A percentile compares a stretch with the other conserved stretches of the same genome.
phyloP scores from a whole-genome alignment of 805 yeast genomes.

The Candida krabiensis region DNA sequence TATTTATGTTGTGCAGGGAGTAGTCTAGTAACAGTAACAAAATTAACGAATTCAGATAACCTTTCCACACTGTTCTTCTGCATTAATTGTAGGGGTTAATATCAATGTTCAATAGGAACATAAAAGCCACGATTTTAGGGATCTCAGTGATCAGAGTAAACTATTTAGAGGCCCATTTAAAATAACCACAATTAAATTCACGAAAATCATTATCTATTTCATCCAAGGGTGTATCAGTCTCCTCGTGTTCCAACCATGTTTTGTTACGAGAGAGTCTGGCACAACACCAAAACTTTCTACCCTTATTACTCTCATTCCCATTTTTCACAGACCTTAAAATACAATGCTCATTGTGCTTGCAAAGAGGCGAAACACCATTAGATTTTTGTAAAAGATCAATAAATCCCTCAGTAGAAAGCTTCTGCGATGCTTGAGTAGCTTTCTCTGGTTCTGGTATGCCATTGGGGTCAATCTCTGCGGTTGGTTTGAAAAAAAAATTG shows the following conservation, averaged over 20 bases:
- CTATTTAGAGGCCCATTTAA: constrained; percentile 47
- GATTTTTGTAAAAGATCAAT: constrained; percentile 19
- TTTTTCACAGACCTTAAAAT: constrained; percentile 46
- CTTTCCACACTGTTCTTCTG: too few relatives aligned
- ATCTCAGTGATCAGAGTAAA: too few relatives aligned
- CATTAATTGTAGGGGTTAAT: too few relatives aligned
- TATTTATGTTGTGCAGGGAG: too few relatives aligned
- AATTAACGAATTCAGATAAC: too few relatives aligned
- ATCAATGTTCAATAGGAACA: too few relatives aligned
- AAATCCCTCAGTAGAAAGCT: constrained; percentile 20
- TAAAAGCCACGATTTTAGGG: too few relatives aligned
- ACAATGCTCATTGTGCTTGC: constrained; percentile 50
- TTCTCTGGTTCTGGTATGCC: not conserved
- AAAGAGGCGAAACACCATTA: constrained; percentile 35
- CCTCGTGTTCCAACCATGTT: constrained; percentile 23
- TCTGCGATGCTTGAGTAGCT: not conserved
- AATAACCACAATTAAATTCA: constrained; percentile 49
- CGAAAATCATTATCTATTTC: constrained; percentile 8
- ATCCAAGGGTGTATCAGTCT: not conserved
- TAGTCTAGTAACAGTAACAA: too few relatives aligned
- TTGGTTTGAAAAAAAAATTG: constrained; percentile 23
- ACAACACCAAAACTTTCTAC: constrained; percentile 58
- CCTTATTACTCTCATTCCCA: constrained; percentile 37
- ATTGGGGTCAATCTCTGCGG: not conserved
- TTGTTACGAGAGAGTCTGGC: constrained; percentile 30